Conservation (phyloP, 495 filamentous ascomycete species). For the Hypoxylon trugodes region DNA sequence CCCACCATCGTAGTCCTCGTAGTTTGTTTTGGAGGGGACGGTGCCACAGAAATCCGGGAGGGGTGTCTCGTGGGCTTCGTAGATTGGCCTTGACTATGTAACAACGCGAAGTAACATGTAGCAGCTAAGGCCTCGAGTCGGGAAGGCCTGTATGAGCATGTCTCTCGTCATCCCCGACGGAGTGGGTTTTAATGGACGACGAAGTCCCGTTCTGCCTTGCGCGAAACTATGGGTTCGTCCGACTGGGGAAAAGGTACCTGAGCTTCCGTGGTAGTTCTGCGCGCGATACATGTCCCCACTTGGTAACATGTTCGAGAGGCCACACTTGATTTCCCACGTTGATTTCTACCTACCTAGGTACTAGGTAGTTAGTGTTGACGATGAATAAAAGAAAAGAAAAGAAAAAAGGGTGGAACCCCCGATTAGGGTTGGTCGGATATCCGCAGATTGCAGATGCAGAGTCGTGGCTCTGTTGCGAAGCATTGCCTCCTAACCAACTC, state of each 20-base stretch:
- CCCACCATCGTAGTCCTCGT: slow-evolving; percentile 39
- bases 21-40: slow-evolving; percentile 43
- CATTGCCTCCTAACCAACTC: slow-evolving; percentile 13
- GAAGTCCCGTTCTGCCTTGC: slow-evolving; percentile 28
- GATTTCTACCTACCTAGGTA: no score
- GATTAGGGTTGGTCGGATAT: slow-evolving; percentile 36
- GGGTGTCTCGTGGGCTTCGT: slow-evolving; percentile 56
- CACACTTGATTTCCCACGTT: slow-evolving; percentile 20
- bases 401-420: background rate
- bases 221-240: slow-evolving; percentile 29
- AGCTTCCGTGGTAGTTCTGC: slow-evolving; percentile 19
- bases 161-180: slow-evolving; percentile 47
- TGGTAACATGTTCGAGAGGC: slow-evolving; percentile 31
- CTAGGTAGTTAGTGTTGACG: slow-evolving; percentile 11
- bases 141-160: slow-evolving; percentile 38
- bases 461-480: slow-evolving; percentile 1
- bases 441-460: slow-evolving; percentile 23
- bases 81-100: slow-evolving; percentile 55
- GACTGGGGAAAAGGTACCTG: slow-evolving; percentile 32
- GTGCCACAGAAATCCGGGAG: slow-evolving; percentile 52
- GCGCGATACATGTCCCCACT: slow-evolving; percentile 28
- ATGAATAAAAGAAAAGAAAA: background rate
- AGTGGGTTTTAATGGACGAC: slow-evolving; percentile 36
- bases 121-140: slow-evolving; percentile 38
- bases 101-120: no score